A percentile compares a stretch with the other conserved stretches of the same genome.
phyloP scores from a whole-genome alignment of 148 eudicot species.

The Persicaria tinctoria region DNA sequence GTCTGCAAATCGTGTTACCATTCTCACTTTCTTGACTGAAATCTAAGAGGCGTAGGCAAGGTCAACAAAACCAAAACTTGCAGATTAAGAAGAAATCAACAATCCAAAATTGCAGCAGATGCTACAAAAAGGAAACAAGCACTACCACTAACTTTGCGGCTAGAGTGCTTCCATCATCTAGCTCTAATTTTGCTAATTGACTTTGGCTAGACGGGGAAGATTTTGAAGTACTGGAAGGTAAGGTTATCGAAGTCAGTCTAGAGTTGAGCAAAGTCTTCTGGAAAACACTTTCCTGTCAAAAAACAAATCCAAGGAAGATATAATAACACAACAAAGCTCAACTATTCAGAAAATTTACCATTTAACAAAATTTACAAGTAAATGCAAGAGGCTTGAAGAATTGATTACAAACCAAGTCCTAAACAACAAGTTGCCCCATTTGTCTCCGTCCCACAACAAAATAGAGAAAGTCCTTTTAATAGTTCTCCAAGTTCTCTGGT shows the following conservation, averaged over 20 bases:
- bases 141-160: conserved; percentile 87
- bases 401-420: not conserved
- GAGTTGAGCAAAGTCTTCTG: conserved; percentile 52
- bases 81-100: not conserved
- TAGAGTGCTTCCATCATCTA: conserved; percentile 63
- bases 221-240: conserved; percentile 31
- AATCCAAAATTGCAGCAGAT: not conserved
- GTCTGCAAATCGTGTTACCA: not conserved
- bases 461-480: too few species aligned
- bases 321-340: not conserved
- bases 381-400: not conserved
- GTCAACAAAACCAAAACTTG: not conserved
- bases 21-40: not conserved
- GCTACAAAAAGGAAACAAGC: not conserved
- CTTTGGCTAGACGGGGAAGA: conserved; percentile 23
- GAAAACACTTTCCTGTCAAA: conserved; percentile 16
- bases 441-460: too few species aligned
- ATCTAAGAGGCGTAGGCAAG: not conserved
- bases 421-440: not conserved
- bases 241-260: conserved; percentile 55
- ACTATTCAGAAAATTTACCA: not conserved
- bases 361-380: not conserved
- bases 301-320: not conserved
- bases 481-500: too few species aligned
- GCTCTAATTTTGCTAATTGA: conserved; percentile 63